Percentiles rank a stretch among this genome's conserved stretches.
Conservation (phyloP, 2,329 filamentous ascomycete species). For the Aspergillus costaricaensis region DNA sequence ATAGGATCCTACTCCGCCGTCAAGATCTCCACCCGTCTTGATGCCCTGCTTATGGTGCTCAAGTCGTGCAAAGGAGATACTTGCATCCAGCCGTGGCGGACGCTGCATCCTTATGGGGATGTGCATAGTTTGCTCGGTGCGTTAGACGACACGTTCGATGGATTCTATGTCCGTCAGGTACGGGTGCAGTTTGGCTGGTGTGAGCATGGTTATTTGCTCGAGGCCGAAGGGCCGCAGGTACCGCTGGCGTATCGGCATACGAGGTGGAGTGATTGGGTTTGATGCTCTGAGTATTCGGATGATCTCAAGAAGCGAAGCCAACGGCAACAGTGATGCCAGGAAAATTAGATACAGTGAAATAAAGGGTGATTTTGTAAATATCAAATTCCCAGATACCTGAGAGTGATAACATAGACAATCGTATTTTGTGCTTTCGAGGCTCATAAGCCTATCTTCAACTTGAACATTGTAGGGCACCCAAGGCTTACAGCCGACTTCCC, state of each 20-base stretch:
- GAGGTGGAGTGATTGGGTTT: background rate
- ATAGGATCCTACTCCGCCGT: conserved; percentile 5
- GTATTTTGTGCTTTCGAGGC: too few relatives aligned
- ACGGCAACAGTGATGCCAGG: too few relatives aligned
- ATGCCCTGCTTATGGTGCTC: conserved; percentile 40
- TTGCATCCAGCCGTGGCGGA: conserved; percentile 39
- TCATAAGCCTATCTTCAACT: too few relatives aligned
- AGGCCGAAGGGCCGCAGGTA: background rate
- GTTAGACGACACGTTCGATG: background rate
- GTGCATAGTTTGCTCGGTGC: conserved; percentile 8
- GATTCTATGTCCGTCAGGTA: background rate
- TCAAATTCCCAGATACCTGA: too few relatives aligned
- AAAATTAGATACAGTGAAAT: too few relatives aligned
- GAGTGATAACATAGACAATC: too few relatives aligned
- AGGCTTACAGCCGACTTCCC: background rate
- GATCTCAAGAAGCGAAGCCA: too few relatives aligned
- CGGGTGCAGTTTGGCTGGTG: background rate
- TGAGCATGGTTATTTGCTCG: background rate
- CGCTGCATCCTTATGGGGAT: conserved; percentile 30
- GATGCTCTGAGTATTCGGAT: background rate
- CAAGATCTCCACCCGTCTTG: conserved; percentile 30
- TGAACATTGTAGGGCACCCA: too few relatives aligned
- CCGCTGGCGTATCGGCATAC: background rate
- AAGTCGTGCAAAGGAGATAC: conserved; percentile 40
- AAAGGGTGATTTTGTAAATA: too few relatives aligned